A percentile compares a stretch with the other conserved stretches of the same genome.
Conservation (phyloP, 2,329 filamentous ascomycete genomes). For the Thelonectria olida region DNA sequence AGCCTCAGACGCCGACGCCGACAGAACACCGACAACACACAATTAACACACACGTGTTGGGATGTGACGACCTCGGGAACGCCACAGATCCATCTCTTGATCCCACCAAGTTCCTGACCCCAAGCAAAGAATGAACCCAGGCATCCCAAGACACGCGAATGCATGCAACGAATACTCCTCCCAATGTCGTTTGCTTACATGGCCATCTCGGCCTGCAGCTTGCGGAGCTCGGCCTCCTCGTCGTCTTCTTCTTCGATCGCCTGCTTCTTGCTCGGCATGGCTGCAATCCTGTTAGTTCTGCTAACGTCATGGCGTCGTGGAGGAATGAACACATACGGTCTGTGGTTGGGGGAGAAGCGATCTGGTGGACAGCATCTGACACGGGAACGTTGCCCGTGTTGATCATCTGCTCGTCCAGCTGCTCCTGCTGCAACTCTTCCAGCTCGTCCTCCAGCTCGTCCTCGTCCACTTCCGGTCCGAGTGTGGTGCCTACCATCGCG, state of each 20-base stretch:
- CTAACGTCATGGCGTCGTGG: neutral
- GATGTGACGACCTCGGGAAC: slow-evolving; percentile 25
- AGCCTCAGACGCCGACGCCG: slow-evolving; percentile 46
- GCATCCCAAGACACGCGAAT: slow-evolving; percentile 17
- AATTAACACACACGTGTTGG: slow-evolving; percentile 30
- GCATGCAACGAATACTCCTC: slow-evolving; percentile 35
- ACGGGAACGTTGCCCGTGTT: slow-evolving; percentile 87
- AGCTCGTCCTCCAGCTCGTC: slow-evolving; percentile 86
- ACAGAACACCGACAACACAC: slow-evolving; percentile 40
- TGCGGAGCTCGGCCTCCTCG: slow-evolving; percentile 93
- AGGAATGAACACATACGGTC: slow-evolving; percentile 70
- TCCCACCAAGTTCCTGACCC: slow-evolving; percentile 22
- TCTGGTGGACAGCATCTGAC: slow-evolving; percentile 76
- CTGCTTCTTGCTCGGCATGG: slow-evolving; percentile 49
- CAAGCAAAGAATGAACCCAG: slow-evolving; percentile 14
- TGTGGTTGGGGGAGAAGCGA: slow-evolving; percentile 79
- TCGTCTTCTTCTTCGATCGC: slow-evolving; percentile 85
- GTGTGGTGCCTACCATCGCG: slow-evolving; percentile 78
- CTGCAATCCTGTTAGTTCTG: slow-evolving; percentile 36
- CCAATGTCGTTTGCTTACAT: slow-evolving; percentile 66
- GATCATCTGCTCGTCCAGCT: slow-evolving; percentile 93
- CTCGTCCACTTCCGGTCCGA: slow-evolving; percentile 81
- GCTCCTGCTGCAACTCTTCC: slow-evolving; percentile 87
- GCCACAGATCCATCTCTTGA: slow-evolving; percentile 24
- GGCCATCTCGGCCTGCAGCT: slow-evolving; percentile 96